Evolutionary conservation across 2,329 filamentous ascomycete genomes (phyloP).

Genomic region (Paracorniculantispora psalliotae): DNA sequence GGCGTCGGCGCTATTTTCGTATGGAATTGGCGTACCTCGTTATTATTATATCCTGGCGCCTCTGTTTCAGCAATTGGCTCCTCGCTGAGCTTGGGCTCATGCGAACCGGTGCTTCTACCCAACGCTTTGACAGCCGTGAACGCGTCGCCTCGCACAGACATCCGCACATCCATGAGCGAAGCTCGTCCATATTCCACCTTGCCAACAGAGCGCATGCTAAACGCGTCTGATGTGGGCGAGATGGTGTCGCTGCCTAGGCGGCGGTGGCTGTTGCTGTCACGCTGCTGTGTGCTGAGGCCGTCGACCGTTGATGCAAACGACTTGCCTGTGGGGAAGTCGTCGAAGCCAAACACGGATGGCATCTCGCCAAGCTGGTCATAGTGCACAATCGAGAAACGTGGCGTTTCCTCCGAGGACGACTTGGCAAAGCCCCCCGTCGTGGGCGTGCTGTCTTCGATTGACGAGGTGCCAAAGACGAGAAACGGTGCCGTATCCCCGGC

Average conservation of each 20-base stretch:
- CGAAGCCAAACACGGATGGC: conserved; percentile 9
- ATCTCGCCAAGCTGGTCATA: neutral
- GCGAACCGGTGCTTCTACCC: neutral
- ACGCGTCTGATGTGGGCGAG: conserved; percentile 29
- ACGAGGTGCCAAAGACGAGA: conserved; percentile 40
- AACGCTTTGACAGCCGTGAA: neutral
- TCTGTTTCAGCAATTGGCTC: neutral
- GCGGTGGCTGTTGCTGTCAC: neutral
- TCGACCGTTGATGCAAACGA: neutral
- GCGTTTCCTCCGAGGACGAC: neutral
- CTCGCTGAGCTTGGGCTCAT: conserved; percentile 8
- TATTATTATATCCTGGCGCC: neutral
- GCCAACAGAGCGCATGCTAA: conserved; percentile 31
- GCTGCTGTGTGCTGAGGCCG: neutral
- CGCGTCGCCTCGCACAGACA: conserved; percentile 18
- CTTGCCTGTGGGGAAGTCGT: neutral
- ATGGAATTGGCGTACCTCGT: neutral
- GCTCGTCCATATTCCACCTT: conserved; percentile 37
- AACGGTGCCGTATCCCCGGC: conserved; percentile 42
- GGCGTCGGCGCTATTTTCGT: neutral
- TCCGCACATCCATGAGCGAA: conserved; percentile 32
- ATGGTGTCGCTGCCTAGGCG: conserved; percentile 2
- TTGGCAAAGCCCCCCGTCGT: neutral
- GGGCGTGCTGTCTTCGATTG: neutral
- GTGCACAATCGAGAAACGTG: conserved; percentile 5